Base-by-base conservation (phyloP, 2,329 filamentous ascomycete genomes). In the Triangularia verruculosa region DNA sequence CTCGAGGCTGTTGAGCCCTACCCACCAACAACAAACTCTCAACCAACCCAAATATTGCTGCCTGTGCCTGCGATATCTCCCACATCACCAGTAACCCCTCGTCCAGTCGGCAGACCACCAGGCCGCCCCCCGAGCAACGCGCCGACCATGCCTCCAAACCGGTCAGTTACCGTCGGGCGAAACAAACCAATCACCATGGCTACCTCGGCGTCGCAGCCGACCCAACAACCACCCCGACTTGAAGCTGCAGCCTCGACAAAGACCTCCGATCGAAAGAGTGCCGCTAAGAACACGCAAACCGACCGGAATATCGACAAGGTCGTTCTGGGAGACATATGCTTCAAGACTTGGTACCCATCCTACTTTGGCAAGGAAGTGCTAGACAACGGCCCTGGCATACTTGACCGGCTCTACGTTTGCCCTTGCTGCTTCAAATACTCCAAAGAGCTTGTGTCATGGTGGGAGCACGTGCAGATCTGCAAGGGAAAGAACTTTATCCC, bases 341-440 rank as follows among this genome's bases (percentile, higher is more conserved):
- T 97, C 78, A 88, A 89, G 70, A 90, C 93, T 2, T 97, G 93
- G 93, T 97, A 95, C 75, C 92, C 93, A 7, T 96, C 92, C 15
- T 95, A 93, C 76, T 97, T 97, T 75, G 82, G 81, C 78, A 96
- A 85, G 80, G 93, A 88, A 62, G 79, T 87, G 7, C 76, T 88
- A 4, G 85, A 84, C 12, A 83, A 86, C 61, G 70, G 75, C 3
- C 68, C 77, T 2, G 73, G 72, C 22, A 78, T 86, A 70, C 82
- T 92, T 15, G 86, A 89, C 67, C 79, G 88, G 62, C 79, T 98
- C 7, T 96, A 93, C 71, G 90, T 98, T 32, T 99, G 95, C 74
- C 89, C 91, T 32, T 90, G 87, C 81, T 99, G 95, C 79, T 98
- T 98, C 82, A 94, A 93, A 74, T 99, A 99, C 76, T 90, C 89